A percentile compares a stretch with the other conserved stretches of the same genome.
phyloP scores from a whole-genome alignment of 2,329 filamentous ascomycete genomes.

The Aspergillus sp. region DNA sequence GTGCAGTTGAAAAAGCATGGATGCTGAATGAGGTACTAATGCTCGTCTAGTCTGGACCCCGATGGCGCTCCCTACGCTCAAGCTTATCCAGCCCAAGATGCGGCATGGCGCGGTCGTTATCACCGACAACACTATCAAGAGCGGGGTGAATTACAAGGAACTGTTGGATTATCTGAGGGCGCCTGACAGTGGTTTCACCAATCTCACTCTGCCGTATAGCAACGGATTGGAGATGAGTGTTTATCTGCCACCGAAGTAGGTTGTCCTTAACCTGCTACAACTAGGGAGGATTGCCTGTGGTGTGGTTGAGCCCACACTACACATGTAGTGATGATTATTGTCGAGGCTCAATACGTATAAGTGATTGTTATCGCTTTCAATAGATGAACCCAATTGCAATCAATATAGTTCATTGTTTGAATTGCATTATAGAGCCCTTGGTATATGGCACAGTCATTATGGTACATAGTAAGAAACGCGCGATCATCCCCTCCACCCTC shows the following conservation, averaged over 20 bases:
- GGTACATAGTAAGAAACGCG: background rate
- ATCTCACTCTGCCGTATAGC: conserved; percentile 48
- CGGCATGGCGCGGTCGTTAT: conserved; percentile 49
- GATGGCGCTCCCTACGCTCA: conserved; percentile 53
- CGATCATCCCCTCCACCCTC: background rate
- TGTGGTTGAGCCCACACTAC: background rate
- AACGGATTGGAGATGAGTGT: conserved; percentile 49
- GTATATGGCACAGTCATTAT: background rate
- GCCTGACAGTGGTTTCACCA: conserved; percentile 50
- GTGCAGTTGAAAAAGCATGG: background rate
- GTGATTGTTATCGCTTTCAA: background rate
- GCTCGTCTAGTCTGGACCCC: conserved; percentile 17
- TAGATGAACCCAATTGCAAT: background rate
- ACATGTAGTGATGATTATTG: background rate
- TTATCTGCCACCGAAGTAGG: conserved; percentile 20
- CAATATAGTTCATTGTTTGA: background rate
- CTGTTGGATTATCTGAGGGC: conserved; percentile 32
- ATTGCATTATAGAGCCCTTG: background rate
- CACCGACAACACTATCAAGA: conserved; percentile 48
- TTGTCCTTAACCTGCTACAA: too few species aligned
- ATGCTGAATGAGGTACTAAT: background rate
- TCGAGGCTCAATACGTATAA: background rate
- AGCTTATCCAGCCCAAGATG: conserved; percentile 46
- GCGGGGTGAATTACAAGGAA: conserved; percentile 38
- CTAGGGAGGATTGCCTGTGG: background rate